Evolutionary conservation across 139 green algal species (phyloP).

Genomic region (Dunaliella primolecta): DNA sequence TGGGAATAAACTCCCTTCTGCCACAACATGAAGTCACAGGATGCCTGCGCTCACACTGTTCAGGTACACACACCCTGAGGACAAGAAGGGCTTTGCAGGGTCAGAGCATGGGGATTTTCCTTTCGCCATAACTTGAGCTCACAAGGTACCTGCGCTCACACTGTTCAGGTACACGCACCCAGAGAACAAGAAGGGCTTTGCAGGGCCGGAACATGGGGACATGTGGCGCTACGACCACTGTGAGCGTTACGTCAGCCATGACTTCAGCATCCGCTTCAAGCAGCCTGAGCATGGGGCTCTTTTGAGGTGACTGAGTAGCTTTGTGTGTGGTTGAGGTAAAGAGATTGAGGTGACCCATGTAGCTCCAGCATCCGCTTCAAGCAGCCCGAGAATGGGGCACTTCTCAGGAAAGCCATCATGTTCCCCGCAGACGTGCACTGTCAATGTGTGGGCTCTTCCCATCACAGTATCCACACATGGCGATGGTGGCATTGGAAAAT

Average conservation of each 20-base stretch:
- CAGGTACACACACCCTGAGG: conserved; percentile 47
- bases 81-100: conserved; percentile 29
- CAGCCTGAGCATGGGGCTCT: not conserved
- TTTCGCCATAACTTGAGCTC: too few relatives aligned
- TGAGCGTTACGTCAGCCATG: conserved; percentile 33
- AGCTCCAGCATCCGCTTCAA: conserved; percentile 18
- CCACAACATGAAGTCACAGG: too few relatives aligned
- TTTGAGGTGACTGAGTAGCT: conserved; percentile 26
- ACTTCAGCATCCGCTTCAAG: conserved; percentile 16
- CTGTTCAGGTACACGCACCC: conserved; percentile 51
- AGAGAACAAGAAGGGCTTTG: conserved; percentile 34
- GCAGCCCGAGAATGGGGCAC: not conserved
- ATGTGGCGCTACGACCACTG: conserved; percentile 48
- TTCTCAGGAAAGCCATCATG: too few relatives aligned
- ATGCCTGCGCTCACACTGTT: too few relatives aligned
- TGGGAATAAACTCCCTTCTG: conserved; percentile 42
- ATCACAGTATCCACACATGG: too few relatives aligned
- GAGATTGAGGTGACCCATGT: too few relatives aligned
- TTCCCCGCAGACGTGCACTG: too few relatives aligned
- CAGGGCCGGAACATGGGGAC: conserved; percentile 37
- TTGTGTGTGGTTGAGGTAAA: too few relatives aligned
- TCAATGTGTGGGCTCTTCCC: too few relatives aligned
- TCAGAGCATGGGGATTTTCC: conserved; percentile 45
- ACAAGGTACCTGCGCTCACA: too few relatives aligned
- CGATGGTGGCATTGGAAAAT: too few relatives aligned